Conservation (phyloP, 768 basidiomycete species). For the Xerocomellus amylosporus region DNA sequence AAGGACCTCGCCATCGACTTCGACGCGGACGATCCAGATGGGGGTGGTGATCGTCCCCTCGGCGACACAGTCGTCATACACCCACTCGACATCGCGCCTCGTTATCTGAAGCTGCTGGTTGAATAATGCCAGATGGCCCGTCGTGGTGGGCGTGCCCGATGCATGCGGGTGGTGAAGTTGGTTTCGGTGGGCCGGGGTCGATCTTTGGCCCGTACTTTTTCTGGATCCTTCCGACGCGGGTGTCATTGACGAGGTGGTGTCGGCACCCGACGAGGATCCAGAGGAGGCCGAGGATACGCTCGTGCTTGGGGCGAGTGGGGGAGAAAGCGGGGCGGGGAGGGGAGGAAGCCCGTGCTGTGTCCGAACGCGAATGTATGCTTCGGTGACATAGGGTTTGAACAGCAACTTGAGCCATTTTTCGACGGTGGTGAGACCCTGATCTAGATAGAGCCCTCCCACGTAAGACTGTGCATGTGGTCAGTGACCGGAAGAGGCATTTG, state of each 20-base stretch:
- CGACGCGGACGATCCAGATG: slow-evolving; percentile 66
- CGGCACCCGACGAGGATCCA: not conserved
- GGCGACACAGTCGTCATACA: slow-evolving; percentile 49
- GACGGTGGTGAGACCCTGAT: slow-evolving; percentile 59
- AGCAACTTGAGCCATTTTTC: slow-evolving; percentile 59
- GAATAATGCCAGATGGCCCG: slow-evolving; percentile 75
- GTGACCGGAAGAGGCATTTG: not conserved
- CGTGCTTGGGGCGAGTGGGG: slow-evolving; percentile 17
- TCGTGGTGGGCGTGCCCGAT: slow-evolving; percentile 29
- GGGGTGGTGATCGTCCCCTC: slow-evolving; percentile 64
- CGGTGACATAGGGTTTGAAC: slow-evolving; percentile 58
- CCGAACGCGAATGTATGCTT: slow-evolving; percentile 64
- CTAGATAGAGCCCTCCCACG: slow-evolving; percentile 73
- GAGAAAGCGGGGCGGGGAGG: slow-evolving; percentile 28
- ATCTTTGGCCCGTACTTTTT: not conserved
- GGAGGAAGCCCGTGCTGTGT: slow-evolving; percentile 64
- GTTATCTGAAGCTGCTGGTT: slow-evolving; percentile 70
- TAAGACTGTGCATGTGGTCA: slow-evolving; percentile 50
- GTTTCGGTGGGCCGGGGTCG: slow-evolving; percentile 13
- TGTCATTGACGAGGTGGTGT: not conserved
- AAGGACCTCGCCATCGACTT: slow-evolving; percentile 57
- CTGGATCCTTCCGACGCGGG: slow-evolving; percentile 1
- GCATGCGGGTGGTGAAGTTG: slow-evolving; percentile 14
- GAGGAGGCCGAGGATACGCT: slow-evolving; percentile 19
- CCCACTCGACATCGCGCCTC: slow-evolving; percentile 64